Evolutionary conservation across 225 moss, liverwort and hornwort genomes (phyloP), one percentile per base, ranked within the genome.

Genomic region (Bryoerythrophyllum caledonicum): DNA sequence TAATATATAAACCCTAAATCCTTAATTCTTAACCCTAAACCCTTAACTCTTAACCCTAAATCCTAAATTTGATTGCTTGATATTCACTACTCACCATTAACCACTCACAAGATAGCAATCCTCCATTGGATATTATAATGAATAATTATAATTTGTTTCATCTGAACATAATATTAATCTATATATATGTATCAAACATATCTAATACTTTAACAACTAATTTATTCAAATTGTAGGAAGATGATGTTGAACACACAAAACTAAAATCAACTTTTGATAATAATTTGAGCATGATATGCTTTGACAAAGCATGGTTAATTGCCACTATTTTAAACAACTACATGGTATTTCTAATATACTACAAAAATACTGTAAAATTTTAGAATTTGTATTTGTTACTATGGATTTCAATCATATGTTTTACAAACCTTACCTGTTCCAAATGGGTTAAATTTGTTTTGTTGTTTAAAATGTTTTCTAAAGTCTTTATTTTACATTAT

Each of bases 231-330:
- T 16, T 0, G 19, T 44, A 89, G 80, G 78, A 68, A 7, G 58
- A 60, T 0, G 34, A 60, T 27, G 4, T 57, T 77, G 81, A 79
- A 14, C 14, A 34, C 0, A 59, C 51, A 7, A 72, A 80, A 30
- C 38, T 46, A 57, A 84, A 65, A 49, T 41, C 67, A 16, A 68
- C 49, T 30, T 94, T 94, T 74, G 87, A 90, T 10, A 79, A 91
- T 41, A 60, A 73, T 6, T 58, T 94, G 21, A 67, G 8, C 2
- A 80, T 84, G 79, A 60, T 82, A 8, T 82, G 84, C 43, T 63
- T 94, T 61, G 85, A 92, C 26, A 92, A 92, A 83, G 92, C 96
- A 19, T 86, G 92, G 80, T 63, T 65, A 2, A 79, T 55, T 61
- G 94, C 92, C 30, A 68, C 44, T 26, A 19, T 32, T 16, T 75